Conservation (phyloP, 257 asterid genomes). For the Ballota nigra region DNA sequence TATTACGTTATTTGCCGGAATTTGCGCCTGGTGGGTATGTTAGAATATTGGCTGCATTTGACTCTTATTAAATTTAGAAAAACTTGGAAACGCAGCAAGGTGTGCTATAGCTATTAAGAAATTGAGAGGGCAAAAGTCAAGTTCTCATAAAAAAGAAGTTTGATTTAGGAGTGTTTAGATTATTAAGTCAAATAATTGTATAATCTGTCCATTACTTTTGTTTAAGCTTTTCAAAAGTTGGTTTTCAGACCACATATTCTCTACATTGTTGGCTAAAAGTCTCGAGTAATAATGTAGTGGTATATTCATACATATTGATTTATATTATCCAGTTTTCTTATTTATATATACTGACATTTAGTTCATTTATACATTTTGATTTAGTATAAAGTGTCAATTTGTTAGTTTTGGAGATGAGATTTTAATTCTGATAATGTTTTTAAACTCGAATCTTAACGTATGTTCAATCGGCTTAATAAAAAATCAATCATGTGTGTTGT, state of each 20-base stretch:
- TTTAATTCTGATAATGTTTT: too few species aligned
- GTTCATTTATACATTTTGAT: too few species aligned
- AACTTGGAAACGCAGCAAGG: not conserved
- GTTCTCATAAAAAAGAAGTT: not conserved
- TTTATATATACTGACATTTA: too few species aligned
- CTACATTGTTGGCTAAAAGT: not conserved
- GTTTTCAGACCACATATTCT: not conserved
- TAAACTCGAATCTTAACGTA: too few species aligned
- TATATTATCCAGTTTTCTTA: too few species aligned
- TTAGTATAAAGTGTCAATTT: too few species aligned
- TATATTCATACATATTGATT: too few species aligned
- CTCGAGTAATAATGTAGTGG: not conserved
- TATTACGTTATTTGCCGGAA: constrained; percentile 24
- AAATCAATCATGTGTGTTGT: too few species aligned
- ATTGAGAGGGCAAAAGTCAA: constrained; percentile 24
- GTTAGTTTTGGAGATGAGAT: too few species aligned
- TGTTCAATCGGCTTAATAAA: too few species aligned
- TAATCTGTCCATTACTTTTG: not conserved
- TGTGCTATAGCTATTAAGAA: not conserved
- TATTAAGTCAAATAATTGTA: constrained; percentile 8
- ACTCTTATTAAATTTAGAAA: constrained; percentile 10
- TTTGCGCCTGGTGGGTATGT: constrained; percentile 24
- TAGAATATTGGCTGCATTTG: constrained; percentile 25
- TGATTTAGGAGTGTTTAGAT: not conserved
- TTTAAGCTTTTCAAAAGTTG: not conserved